Percentiles rank a stretch among this genome's conserved stretches.
phyloP scores from a whole-genome alignment of 1,139 yeast species.

The Hanseniaspora sp. region DNA sequence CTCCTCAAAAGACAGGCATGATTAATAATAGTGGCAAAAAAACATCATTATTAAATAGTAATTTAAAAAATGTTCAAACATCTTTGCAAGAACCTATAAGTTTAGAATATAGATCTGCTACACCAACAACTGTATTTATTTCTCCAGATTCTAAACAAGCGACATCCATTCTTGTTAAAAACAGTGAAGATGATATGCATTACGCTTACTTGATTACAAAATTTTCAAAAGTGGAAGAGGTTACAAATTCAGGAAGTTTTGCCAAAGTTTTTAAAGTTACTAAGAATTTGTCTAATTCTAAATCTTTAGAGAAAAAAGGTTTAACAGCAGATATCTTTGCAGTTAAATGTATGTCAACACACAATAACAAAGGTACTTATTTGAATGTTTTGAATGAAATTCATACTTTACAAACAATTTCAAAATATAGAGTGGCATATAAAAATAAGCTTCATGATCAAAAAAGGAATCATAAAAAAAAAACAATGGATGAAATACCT shows the following conservation, averaged over 20 bases:
- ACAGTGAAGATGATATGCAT: slow-evolving; percentile 35
- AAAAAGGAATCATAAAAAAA: slow-evolving; percentile 32
- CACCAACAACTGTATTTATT: slow-evolving; percentile 5
- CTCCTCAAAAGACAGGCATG: slow-evolving; percentile 3
- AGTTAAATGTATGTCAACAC: slow-evolving; percentile 62
- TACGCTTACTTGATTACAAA: slow-evolving; percentile 46
- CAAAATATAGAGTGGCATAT: slow-evolving; percentile 29
- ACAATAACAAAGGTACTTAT: slow-evolving; percentile 2
- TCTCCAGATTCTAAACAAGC: slow-evolving; percentile 15
- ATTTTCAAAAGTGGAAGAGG: slow-evolving; percentile 54
- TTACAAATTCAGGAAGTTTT: slow-evolving; percentile 79
- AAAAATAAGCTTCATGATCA: slow-evolving; percentile 31
- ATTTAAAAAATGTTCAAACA: background rate
- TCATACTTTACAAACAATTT: slow-evolving; percentile 37
- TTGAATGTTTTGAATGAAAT: slow-evolving; percentile 22
- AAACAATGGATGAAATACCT: slow-evolving; percentile 29
- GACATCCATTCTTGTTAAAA: slow-evolving; percentile 17
- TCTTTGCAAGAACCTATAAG: background rate
- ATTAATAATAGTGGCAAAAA: background rate
- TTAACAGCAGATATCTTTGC: slow-evolving; percentile 41
- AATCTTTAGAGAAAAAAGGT: background rate
- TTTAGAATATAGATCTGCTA: background rate
- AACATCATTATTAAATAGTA: background rate
- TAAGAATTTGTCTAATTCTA: slow-evolving; percentile 24
- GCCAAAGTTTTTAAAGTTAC: slow-evolving; percentile 74